Evolutionary conservation across 495 filamentous ascomycete genomes (phyloP).

Genomic region (Mycothermus thermophilus): DNA sequence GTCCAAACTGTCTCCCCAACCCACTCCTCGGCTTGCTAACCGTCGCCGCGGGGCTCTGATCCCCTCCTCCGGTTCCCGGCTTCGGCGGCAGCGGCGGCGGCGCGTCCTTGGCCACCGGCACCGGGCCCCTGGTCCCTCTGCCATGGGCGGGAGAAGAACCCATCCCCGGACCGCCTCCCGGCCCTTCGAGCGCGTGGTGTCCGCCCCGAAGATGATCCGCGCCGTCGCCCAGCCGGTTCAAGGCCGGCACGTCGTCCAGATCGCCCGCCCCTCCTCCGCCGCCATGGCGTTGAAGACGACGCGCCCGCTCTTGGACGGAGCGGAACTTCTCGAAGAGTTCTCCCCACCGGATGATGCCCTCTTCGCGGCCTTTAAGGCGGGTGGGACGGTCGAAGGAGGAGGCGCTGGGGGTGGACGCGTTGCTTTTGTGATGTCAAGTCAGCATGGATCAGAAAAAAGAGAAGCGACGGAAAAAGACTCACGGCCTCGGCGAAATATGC

Average conservation of each 20-base stretch:
- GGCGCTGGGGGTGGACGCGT: constrained; percentile 30
- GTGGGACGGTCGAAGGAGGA: constrained; percentile 63
- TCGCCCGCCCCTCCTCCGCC: constrained; percentile 8
- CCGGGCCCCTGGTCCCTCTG: not conserved
- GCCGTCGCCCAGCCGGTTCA: constrained; percentile 29
- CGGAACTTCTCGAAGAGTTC: constrained; percentile 97
- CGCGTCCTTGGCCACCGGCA: not conserved
- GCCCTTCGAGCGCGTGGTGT: constrained; percentile 23
- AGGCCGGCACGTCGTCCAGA: constrained; percentile 27
- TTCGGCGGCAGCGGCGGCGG: constrained; percentile 11
- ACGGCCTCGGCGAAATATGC: constrained; percentile 71
- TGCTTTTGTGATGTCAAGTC: constrained; percentile 18
- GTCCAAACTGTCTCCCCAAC: constrained; percentile 53
- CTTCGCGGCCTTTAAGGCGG: constrained; percentile 70
- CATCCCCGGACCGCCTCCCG: constrained; percentile 16
- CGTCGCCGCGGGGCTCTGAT: too few relatives aligned
- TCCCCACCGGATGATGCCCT: constrained; percentile 73
- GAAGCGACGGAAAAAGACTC: constrained; percentile 27
- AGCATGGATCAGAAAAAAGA: not conserved
- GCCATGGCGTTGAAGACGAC: constrained; percentile 30
- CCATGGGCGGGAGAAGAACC: constrained; percentile 14
- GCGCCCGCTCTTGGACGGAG: constrained; percentile 67
- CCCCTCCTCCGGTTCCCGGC: too few relatives aligned
- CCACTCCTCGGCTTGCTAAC: constrained; percentile 46
- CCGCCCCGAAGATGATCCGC: constrained; percentile 25